These are phyloP conservation scores for Dendryphion nanum DNA, from an alignment of 2,329 filamentous ascomycete species.

Conservation along the genomic window DNA sequence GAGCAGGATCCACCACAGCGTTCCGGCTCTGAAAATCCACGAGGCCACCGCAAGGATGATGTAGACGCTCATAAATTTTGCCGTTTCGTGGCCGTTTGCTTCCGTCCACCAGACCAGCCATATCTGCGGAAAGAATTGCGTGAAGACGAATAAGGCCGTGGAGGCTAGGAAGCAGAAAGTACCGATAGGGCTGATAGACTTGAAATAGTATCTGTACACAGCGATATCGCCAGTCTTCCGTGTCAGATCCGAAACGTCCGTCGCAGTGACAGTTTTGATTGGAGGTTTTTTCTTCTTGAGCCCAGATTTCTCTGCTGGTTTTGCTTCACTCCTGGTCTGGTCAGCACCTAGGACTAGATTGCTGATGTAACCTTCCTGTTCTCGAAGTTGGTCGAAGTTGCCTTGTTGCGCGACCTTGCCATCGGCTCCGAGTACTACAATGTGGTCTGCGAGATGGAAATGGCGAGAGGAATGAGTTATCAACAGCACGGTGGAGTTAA, in stretches of 20 bases:
- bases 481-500: neutral
- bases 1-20: no score
- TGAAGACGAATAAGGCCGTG: neutral
- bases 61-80: slow-evolving; percentile 10
- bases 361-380: neutral
- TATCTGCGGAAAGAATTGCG: slow-evolving; percentile 17
- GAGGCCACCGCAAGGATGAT: no score
- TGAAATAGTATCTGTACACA: neutral
- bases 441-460: slow-evolving; percentile 1
- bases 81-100: slow-evolving; percentile 31
- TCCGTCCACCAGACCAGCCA: slow-evolving; percentile 48
- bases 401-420: slow-evolving; percentile 5
- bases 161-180: neutral
- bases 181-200: neutral
- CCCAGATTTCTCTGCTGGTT: no score
- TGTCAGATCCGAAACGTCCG: neutral
- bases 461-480: slow-evolving; percentile 11
- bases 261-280: neutral
- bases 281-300: neutral
- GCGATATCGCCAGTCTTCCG: neutral
- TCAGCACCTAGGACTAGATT: neutral
- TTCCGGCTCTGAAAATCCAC: no score
- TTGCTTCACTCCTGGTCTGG: neutral
- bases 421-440: slow-evolving; percentile 1
- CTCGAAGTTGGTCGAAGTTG: slow-evolving; percentile 37